These are phyloP conservation scores for Sphaerulina vaccinii DNA, from an alignment of 2,329 filamentous ascomycete species.

Conservation along the genomic window DNA sequence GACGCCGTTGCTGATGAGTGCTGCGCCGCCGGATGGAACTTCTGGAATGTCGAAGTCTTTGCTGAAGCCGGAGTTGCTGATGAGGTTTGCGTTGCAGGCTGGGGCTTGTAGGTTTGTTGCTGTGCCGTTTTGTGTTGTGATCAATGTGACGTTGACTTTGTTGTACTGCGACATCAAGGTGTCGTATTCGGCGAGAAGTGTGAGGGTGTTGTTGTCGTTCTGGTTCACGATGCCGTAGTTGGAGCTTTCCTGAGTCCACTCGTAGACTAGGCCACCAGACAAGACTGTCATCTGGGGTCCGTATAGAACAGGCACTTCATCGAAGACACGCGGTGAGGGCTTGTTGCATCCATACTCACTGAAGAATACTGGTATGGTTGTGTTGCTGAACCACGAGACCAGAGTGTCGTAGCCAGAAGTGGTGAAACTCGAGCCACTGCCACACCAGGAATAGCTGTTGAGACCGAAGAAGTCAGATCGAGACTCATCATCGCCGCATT, in stretches of 20 bases:
- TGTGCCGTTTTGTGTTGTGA: constrained; percentile 63
- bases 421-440: constrained; percentile 62
- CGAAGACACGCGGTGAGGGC: constrained; percentile 68
- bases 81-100: constrained; percentile 64
- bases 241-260: constrained; percentile 71
- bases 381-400: constrained; percentile 63
- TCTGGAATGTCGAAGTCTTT: constrained; percentile 75
- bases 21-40: constrained; percentile 65
- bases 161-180: constrained; percentile 73
- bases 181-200: constrained; percentile 53
- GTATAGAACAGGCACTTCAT: constrained; percentile 73
- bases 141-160: constrained; percentile 67
- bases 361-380: constrained; percentile 75
- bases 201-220: constrained; percentile 44
- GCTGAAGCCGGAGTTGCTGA: constrained; percentile 67
- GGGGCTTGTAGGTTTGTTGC: constrained; percentile 58
- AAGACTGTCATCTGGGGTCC: constrained; percentile 68
- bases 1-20: constrained; percentile 76
- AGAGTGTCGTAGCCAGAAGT: constrained; percentile 63
- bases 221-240: constrained; percentile 52
- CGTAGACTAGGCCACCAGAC: constrained; percentile 77
- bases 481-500: constrained; percentile 61
- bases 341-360: constrained; percentile 80
- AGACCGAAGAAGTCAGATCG: constrained; percentile 73
- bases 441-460: constrained; percentile 75